These are phyloP conservation scores for Nematodospora valgi DNA, from an alignment of 805 yeast species.

Conservation along the genomic window DNA sequence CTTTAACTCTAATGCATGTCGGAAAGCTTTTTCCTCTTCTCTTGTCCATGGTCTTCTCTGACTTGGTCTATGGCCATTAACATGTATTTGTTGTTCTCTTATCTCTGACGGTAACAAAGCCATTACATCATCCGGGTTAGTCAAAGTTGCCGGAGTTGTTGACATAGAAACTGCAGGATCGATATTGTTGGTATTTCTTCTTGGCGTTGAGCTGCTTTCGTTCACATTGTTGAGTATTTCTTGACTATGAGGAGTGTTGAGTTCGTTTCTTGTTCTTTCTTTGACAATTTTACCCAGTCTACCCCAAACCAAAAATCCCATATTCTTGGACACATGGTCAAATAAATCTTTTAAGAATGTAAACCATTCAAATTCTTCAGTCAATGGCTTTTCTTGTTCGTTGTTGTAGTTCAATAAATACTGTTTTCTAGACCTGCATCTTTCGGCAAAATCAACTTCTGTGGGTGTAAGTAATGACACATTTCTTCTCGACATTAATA, in stretches of 20 bases:
- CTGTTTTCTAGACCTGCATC: slow-evolving; percentile 71
- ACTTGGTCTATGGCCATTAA: slow-evolving; percentile 30
- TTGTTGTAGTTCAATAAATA: slow-evolving; percentile 47
- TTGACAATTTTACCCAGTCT: slow-evolving; percentile 31
- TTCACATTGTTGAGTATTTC: slow-evolving; percentile 14
- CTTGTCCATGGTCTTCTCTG: slow-evolving; percentile 76
- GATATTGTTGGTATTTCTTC: slow-evolving; percentile 3
- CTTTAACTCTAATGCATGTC: slow-evolving; percentile 72
- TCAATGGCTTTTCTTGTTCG: slow-evolving; percentile 50
- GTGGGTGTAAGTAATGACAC: slow-evolving; percentile 56
- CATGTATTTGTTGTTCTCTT: slow-evolving; percentile 40
- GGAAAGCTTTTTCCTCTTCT: slow-evolving; percentile 82
- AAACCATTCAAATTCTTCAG: slow-evolving; percentile 82
- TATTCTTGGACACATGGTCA: slow-evolving; percentile 72
- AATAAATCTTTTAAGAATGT: slow-evolving; percentile 74
- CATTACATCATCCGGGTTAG: slow-evolving; percentile 7
- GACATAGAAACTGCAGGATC: neutral
- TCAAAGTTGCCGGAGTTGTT: slow-evolving; percentile 1
- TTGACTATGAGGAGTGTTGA: slow-evolving; percentile 16
- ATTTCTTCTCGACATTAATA: slow-evolving; percentile 34
- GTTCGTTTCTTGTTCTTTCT: slow-evolving; percentile 9
- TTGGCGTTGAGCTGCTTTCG: slow-evolving; percentile 3
- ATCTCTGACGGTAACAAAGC: slow-evolving; percentile 41
- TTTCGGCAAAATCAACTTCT: slow-evolving; percentile 72
- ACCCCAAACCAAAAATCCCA: slow-evolving; percentile 73